These are phyloP conservation scores for Setomelanomma holmii DNA, from an alignment of 2,329 filamentous ascomycete genomes.

Conservation along the genomic window DNA sequence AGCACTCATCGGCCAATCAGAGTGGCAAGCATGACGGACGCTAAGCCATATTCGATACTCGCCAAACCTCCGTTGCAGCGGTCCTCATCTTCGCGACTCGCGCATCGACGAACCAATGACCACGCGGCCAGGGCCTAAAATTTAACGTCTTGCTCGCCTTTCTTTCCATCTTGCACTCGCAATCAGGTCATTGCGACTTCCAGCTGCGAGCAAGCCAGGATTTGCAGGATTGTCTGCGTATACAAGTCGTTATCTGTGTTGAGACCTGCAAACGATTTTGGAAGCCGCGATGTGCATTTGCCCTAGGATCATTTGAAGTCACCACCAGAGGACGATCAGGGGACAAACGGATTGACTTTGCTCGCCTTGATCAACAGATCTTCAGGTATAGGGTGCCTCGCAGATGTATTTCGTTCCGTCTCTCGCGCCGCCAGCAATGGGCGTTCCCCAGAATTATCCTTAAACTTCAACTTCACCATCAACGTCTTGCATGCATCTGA, in stretches of 20 bases:
- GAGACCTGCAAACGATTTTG: no score
- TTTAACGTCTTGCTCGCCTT: neutral
- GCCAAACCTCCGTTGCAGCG: conserved; percentile 38
- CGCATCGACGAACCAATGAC: conserved; percentile 1
- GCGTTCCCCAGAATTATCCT: neutral
- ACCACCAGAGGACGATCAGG: no score
- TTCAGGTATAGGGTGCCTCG: no score
- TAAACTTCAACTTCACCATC: conserved; percentile 1
- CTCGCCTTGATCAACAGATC: no score
- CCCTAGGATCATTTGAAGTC: no score
- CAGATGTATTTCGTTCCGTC: no score
- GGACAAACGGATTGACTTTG: no score
- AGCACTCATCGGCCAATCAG: conserved; percentile 6
- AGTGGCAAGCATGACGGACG: neutral
- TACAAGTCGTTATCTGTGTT: no score
- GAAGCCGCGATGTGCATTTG: no score
- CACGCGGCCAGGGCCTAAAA: neutral
- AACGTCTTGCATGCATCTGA: conserved; percentile 9
- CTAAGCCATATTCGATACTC: conserved; percentile 22
- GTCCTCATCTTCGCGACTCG: conserved; percentile 46
- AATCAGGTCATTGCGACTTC: neutral
- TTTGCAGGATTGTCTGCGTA: no score
- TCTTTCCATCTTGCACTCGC: neutral
- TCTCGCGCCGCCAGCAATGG: neutral
- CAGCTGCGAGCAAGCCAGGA: no score